Base-by-base conservation (phyloP, 345 rosid genomes). In the Salix brachista region DNA sequence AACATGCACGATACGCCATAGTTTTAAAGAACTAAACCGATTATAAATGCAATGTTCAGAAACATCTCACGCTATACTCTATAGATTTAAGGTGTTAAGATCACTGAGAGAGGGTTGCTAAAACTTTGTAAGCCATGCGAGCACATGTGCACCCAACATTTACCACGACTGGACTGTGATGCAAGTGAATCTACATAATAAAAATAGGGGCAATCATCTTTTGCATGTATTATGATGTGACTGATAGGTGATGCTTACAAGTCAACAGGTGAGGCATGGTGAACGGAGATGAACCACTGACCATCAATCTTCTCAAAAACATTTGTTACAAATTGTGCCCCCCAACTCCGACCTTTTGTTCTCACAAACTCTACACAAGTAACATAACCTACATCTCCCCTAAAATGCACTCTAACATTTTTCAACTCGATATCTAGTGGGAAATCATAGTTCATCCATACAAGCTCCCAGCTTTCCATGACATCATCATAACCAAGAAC, bases 341-440 rank as follows among this genome's bases (percentile, higher is more conserved):
- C 99, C 99, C 98, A 96, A 50, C 93, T 92, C 87, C 89, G 89
- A 21, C 97, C 97, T 85, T 86, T 91, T 16, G 97, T 91, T 87
- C 87, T 93, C 54, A 96, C 91, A 70, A 90, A 87, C 78, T 96
- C 98, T 72, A 93, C 80, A 75, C 97, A 91, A 9, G 90, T 90
- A 36, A 93, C 90, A 73, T 91, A 96, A 37, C 99, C 96, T 9
- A 90, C 67, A 50, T 90, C 88, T 3, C 98, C 98, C 76, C 90
- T 77, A 74, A 93, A 96, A 83, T 91, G 97, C 83, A 84, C 92
- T 37, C 75, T 79, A 9, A 87, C 85, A 60, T 89, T 91, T 81
- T 90, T 90, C 82, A 92, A 76, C 78, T 91, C 92, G 2, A 96
- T 93, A 62, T 89, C 87, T 28, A 92, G 81, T 0, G 98, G 99